Base-by-base conservation (phyloP, 805 yeast species). In the Pichia membranifaciens region DNA sequence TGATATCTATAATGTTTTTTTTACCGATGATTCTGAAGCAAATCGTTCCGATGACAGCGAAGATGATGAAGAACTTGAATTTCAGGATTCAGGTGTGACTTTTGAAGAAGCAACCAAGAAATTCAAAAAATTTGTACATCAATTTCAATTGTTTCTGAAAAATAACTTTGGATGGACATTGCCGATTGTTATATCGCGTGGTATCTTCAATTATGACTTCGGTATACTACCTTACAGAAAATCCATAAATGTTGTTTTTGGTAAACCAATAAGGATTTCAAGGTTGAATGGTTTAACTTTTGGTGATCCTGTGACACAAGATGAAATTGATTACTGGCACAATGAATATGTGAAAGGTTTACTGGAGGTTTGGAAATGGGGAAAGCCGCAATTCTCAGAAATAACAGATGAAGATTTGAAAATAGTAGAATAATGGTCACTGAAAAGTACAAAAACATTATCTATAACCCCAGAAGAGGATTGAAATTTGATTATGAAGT, bases 161-260 rank as follows among this genome's bases (percentile, higher is more conserved):
- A 69, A 70, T 29, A 72, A 68, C 33, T 74, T 82, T 48, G 93
- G 91, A 1, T 91, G 90, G 66, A 90, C 98, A 0, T 59, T 93
- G 6, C 99, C 99, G 0, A 78, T 93, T 43, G 85, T 93, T 67
- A 82, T 87, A 60, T 96, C 96, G 0, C 73, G 98, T 41, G 98
- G 98, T 0, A 72, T 93, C 0, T 90, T 91, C 67, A 87, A 91
- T 58, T 87, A 90, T 58, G 96, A 89, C 61, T 87, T 85, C 67
- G 99, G 99, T 0, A 67, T 93, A 22, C 65, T 93, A 48, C 98
- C 99, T 1, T 89, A 78, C 62, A 73, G 97, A 54, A 76, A 82
- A 47, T 87, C 87, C 2, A 82, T 93, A 45, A 74, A 86, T 51
- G 73, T 93, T 9, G 95, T 87, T 48, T 70, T 81, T 33, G 95